Base-by-base conservation (phyloP, 805 yeast genomes). In the Lachancea kluyveri region DNA sequence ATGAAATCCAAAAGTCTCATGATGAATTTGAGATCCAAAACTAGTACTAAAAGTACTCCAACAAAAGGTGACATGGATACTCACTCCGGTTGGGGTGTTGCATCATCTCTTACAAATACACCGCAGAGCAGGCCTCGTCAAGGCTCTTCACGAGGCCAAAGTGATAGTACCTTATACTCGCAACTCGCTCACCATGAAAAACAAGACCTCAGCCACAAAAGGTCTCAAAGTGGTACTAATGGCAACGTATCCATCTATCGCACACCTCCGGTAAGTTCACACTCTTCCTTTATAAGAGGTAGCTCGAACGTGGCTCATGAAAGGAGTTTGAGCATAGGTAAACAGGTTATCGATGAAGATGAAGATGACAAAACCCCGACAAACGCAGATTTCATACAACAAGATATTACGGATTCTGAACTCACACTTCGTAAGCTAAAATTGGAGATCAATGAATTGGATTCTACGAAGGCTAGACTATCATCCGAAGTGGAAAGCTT, bases 401-500 rank as follows among this genome's bases (percentile, higher is more conserved):
- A 34, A 20, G 61, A 54, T 8, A 23, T 50, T 9, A 43, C 37
- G 5, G 45, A 41, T n/a, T 37, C 53, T 36, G 60, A 60, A 39
- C 35, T 70, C 40, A 47, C 59, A 15, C 41, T 71, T 32, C 59
- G 67, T 31, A 48, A 57, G n/a, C 33, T 71, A 35, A 68, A 64
- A 31, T 43, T 54, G 21, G 69, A 65, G 38, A 43, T 77, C 8
- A 49, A 56, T 10, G 54, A 54, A 24, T 64, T 69, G 39, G 62
- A 65, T 21, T 50, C 63, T 2, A 57, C 64, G 1, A 74, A 70
- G 40, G 63, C 67, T 2, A 52, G 53, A 5, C 42, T 79, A 21
- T 36, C 60, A 13, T 62, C 59, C 25, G 86, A 80, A 23, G 64
- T 81, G 9, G 68, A 64, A 28, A 67, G 60, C 12, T 59, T 86